Evolutionary conservation across 495 filamentous ascomycete genomes (phyloP), one percentile per base, ranked within the genome.

Genomic region (Penicillium canariense): DNA sequence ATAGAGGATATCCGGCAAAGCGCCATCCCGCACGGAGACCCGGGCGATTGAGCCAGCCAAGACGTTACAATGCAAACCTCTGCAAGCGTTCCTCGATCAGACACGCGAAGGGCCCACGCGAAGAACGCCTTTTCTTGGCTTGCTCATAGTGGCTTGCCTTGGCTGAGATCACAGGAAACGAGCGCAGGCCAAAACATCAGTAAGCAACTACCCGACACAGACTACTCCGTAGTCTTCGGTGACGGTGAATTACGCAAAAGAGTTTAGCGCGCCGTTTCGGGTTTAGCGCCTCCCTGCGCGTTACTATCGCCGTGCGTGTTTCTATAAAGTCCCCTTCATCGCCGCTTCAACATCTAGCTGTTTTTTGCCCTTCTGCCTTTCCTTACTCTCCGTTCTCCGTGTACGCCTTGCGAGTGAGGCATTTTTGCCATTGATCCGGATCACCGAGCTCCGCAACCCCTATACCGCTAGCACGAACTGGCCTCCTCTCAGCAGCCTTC

Each of bases 261-360:
- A 23, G 52, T 48, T 48, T 55, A 55, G 52, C 52, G 52, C 45
- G 45, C 45, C 43, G 2, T 1, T 46, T 32, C 10, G 25, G 43
- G 43, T 47, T 47, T 47, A 47, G 27, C 12, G 43, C 15, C 2
- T 14, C 2, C 17, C 2, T 14, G 1, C 15, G 26, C n/a, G 18
- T 22, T 38, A 17, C 11, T 25, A 10, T 55, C 44, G 32, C 40
- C 2, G 52, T 48, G 52, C 52, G 43, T 48, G 39, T 25, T 55
- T 6, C 44, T 55, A 55, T 55, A 55, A 23, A 55, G 52, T 46
- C 45, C 52, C 44, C 52, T 40, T 30, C 52, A 55, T 48, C 52
- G 35, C 52, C 42, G 32, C 43, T 42, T 47, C 43, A 42, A 42
- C 14, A 5, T 55, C 48, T 23, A 27, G 15, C 11, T 25, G 50